Percentiles rank a stretch among this genome's conserved stretches.
phyloP scores from a whole-genome alignment of 1,284 basidiomycete genomes.

The Salmacisia buchloeana region DNA sequence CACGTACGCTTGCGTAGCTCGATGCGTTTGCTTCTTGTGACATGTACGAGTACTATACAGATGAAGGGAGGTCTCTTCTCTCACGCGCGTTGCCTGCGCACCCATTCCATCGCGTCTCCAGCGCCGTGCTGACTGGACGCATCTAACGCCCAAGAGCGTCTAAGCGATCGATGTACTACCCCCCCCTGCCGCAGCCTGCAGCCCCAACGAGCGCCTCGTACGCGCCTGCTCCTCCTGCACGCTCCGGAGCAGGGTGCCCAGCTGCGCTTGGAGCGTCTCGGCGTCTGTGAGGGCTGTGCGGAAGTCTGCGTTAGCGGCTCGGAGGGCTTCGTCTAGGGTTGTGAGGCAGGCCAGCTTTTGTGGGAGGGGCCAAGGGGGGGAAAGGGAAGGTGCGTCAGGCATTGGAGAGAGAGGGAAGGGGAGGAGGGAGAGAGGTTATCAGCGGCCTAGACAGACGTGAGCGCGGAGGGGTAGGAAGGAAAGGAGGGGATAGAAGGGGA shows the following conservation, averaged over 20 bases:
- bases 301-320: conserved; percentile 4
- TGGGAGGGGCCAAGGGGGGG: not conserved
- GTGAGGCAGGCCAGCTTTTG: not conserved
- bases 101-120: too few relatives aligned
- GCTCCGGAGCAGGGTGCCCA: not conserved
- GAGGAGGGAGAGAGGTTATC: not conserved
- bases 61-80: too few relatives aligned
- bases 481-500: not conserved
- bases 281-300: not conserved
- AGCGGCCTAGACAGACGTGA: not conserved
- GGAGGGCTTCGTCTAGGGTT: not conserved
- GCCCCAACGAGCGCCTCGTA: too few relatives aligned
- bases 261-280: not conserved
- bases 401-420: not conserved
- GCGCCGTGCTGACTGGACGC: too few relatives aligned
- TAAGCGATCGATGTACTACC: too few relatives aligned
- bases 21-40: too few relatives aligned
- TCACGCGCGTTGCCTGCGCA: too few relatives aligned
- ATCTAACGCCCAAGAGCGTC: too few relatives aligned
- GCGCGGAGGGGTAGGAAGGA: not conserved
- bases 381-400: not conserved
- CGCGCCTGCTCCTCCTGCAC: not conserved
- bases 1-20: too few relatives aligned
- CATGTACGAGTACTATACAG: too few relatives aligned
- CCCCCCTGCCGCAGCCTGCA: too few relatives aligned